Evolutionary conservation across 768 basidiomycete species (phyloP).

Genomic region (Amanita jacksonii): DNA sequence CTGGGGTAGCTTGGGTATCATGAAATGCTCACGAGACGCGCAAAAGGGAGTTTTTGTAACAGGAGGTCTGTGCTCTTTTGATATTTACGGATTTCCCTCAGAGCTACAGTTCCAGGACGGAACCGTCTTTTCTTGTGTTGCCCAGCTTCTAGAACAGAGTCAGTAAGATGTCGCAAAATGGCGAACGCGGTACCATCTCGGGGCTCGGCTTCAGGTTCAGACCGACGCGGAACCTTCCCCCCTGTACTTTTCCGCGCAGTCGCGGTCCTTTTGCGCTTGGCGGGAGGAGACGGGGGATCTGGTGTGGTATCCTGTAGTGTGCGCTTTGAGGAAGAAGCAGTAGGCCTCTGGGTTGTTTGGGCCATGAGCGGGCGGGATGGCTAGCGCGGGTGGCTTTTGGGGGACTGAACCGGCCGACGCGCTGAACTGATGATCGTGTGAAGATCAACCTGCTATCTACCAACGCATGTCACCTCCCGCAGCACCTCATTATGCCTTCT

Average conservation of each 20-base stretch:
- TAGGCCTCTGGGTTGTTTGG: conserved; percentile 48
- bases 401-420: not conserved
- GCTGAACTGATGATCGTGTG: conserved; percentile 15
- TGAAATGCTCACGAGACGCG: conserved; percentile 66
- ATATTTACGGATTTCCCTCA: conserved; percentile 90
- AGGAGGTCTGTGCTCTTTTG: conserved; percentile 89
- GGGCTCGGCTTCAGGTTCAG: conserved; percentile 14
- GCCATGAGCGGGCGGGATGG: too few species aligned
- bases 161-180: not conserved
- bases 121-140: conserved; percentile 53
- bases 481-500: conserved; percentile 14
- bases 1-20: not conserved
- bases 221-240: conserved; percentile 41
- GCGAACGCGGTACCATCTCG: conserved; percentile 7
- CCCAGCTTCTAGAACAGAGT: not conserved
- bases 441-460: conserved; percentile 2
- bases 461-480: conserved; percentile 6
- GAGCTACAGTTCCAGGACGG: conserved; percentile 82
- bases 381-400: conserved; percentile 6
- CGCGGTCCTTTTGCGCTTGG: conserved; percentile 39
- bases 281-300: conserved; percentile 36
- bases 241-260: conserved; percentile 87
- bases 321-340: conserved; percentile 35
- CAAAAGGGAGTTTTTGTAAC: conserved; percentile 83
- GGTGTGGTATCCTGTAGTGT: conserved; percentile 34